Conservation (phyloP, 2,329 filamentous ascomycete genomes). For the Colletotrichum agaves region DNA sequence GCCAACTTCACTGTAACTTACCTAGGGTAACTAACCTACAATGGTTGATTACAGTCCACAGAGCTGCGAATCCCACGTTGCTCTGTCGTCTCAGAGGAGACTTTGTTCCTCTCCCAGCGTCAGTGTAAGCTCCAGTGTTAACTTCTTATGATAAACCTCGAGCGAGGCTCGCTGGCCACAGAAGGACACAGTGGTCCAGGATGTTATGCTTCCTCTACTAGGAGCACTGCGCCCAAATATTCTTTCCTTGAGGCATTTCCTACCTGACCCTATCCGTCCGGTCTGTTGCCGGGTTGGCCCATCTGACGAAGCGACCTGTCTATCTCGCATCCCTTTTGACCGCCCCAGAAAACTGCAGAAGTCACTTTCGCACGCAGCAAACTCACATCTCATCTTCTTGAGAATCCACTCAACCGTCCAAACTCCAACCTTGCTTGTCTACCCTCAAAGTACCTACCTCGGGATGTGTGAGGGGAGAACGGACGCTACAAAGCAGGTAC, state of each 20-base stretch:
- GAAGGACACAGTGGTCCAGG: too few relatives aligned
- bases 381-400: conserved; percentile 29
- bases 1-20: background rate
- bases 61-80: background rate
- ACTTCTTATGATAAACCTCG: background rate
- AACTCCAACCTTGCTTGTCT: background rate
- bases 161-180: too few relatives aligned
- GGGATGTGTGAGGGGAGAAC: conserved; percentile 28
- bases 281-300: conserved; percentile 7
- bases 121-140: background rate
- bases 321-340: conserved; percentile 31
- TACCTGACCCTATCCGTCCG: conserved; percentile 4
- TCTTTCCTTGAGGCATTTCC: conserved; percentile 13
- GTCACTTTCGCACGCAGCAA: conserved; percentile 1
- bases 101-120: background rate
- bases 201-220: too few relatives aligned
- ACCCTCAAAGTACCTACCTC: conserved; percentile 7
- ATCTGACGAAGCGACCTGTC: conserved; percentile 24
- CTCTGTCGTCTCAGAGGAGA: background rate
- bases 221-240: background rate
- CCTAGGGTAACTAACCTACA: background rate
- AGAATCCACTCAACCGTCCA: conserved; percentile 25
- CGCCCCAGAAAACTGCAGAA: background rate
- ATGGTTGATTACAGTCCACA: too few relatives aligned
- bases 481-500: conserved; percentile 35